phyloP scores from a whole-genome alignment of 2,329 filamentous ascomycete species.

The Karstenula rhodostoma region DNA sequence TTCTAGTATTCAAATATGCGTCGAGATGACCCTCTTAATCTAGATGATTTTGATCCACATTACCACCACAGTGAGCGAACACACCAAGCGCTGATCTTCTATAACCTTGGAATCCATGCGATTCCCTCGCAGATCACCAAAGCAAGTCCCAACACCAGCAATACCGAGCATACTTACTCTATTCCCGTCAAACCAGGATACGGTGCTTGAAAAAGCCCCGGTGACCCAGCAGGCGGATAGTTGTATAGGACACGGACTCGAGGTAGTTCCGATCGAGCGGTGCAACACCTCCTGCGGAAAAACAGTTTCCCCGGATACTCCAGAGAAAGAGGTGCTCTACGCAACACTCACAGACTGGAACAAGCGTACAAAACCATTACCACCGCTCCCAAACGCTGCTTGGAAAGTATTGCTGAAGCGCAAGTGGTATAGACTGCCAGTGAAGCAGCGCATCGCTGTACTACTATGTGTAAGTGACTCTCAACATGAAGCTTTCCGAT shows the following conservation, averaged over 20 bases:
- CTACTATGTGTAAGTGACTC: conserved; percentile 30
- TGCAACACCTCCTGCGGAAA: conserved; percentile 33
- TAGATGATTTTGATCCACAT: background rate
- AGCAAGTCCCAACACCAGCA: conserved; percentile 27
- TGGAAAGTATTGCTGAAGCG: conserved; percentile 25
- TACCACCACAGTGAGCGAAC: background rate
- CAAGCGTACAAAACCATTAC: conserved; percentile 33
- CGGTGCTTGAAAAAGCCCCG: conserved; percentile 13
- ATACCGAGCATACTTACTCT: conserved; percentile 40
- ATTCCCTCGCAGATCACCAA: conserved; percentile 33
- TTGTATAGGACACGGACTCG: conserved; percentile 38
- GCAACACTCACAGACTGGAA: conserved; percentile 6
- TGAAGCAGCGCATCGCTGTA: conserved; percentile 30
- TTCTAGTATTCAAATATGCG: background rate
- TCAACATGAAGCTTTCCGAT: conserved; percentile 26
- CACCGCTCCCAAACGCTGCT: conserved; percentile 27
- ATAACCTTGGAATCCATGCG: conserved; percentile 27
- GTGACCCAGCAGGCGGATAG: conserved; percentile 21
- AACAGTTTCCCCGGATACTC: conserved; percentile 34
- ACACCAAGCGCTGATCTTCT: background rate
- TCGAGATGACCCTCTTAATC: background rate
- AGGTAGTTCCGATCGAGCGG: conserved; percentile 41
- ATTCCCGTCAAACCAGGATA: conserved; percentile 27
- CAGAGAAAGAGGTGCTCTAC: conserved; percentile 41
- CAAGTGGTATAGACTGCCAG: conserved; percentile 31